Base-by-base conservation (phyloP, 225 moss, liverwort and hornwort genomes). In the Pleurozium schreberi region DNA sequence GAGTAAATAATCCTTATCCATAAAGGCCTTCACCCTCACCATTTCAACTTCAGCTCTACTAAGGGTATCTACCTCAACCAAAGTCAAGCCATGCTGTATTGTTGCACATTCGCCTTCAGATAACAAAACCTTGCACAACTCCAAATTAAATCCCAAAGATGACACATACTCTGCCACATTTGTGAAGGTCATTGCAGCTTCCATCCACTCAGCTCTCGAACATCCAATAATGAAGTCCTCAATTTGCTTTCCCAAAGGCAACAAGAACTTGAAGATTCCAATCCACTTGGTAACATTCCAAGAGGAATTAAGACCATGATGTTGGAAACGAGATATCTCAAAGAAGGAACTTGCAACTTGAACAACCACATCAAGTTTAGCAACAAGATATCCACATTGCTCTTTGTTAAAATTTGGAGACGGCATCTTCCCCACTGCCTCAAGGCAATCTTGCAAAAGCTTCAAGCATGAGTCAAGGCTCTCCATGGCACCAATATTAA, bases 141-240 rank as follows among this genome's bases (percentile, higher is more conserved):
- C 61, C 61, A 81, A 62, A 62, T 62, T 61, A 1, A 81, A 81
- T 18, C 62, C 60, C 9, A 81, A 0, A 42, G 81, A 81, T 61
- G 81, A 61, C 25, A 78, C 55, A 55, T 55, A 78, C 9, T 14
- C 36, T 6, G 1, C 38, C 25, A 38, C 78, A 55, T 60, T n/a
- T 1, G 14, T 21, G n/a, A n/a, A n/a, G n/a, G n/a, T n/a, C n/a
- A n/a, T n/a, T n/a, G n/a, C n/a, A 33, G 31, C 31, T 81, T 81
- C 81, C 14, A 81, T 4, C 61, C 62, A 62, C 0, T 5, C 21
- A 28, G 0, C 0, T 33, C 0, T 81, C 0, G 45, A 62, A 5
- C 81, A 81, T 42, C 4, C 21, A 40, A 0, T 9, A 61, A 45
- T 14, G 12, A 62, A 81, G 33, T 61, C 43, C 13, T 81, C 62